Percentiles rank a stretch among this genome's conserved stretches.
Evolutionary conservation across 2,329 filamentous ascomycete genomes (phyloP).

Genomic region (Plenodomus tracheiphilus): DNA sequence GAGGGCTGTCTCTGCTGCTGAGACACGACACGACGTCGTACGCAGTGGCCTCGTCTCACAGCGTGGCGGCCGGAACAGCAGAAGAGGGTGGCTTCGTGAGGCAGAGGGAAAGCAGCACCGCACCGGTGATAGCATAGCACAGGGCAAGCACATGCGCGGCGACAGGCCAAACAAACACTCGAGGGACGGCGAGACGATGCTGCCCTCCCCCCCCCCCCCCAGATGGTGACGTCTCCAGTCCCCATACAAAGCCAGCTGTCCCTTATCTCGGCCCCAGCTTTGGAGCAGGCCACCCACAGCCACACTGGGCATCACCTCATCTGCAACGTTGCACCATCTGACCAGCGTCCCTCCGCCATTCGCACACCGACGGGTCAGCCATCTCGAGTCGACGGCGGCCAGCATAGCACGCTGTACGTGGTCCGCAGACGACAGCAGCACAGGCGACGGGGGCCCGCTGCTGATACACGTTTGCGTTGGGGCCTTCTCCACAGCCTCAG

Average conservation of each 20-base stretch:
- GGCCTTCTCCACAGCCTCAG: slow-evolving; percentile 21
- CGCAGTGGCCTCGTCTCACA: slow-evolving; percentile 14
- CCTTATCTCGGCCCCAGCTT: slow-evolving; percentile 5
- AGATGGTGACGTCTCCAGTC: slow-evolving; percentile 2
- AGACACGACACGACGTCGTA: slow-evolving; percentile 3
- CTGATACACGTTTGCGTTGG: slow-evolving; percentile 7
- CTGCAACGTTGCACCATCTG: slow-evolving; percentile 16
- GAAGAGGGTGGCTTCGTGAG: slow-evolving; percentile 1
- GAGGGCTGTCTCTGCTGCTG: not conserved
- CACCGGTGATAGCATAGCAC: slow-evolving; percentile 3
- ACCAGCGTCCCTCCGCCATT: slow-evolving; percentile 14
- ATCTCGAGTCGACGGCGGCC: no score
- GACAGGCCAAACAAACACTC: slow-evolving; percentile 6
- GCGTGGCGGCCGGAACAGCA: slow-evolving; percentile 4
- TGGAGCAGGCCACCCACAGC: slow-evolving; percentile 1
- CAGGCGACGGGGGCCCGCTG: slow-evolving; percentile 9
- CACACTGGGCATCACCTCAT: slow-evolving; percentile 7
- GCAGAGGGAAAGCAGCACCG: no score
- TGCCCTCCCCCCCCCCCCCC: no score
- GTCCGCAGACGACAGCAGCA: no score
- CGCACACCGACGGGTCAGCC: slow-evolving; percentile 9
- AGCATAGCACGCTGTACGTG: no score
- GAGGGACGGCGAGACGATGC: no score
- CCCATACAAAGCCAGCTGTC: not conserved
- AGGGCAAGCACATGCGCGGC: slow-evolving; percentile 1